Evolutionary conservation across 441 rosid species (phyloP).

Genomic region (Breynia disticha): DNA sequence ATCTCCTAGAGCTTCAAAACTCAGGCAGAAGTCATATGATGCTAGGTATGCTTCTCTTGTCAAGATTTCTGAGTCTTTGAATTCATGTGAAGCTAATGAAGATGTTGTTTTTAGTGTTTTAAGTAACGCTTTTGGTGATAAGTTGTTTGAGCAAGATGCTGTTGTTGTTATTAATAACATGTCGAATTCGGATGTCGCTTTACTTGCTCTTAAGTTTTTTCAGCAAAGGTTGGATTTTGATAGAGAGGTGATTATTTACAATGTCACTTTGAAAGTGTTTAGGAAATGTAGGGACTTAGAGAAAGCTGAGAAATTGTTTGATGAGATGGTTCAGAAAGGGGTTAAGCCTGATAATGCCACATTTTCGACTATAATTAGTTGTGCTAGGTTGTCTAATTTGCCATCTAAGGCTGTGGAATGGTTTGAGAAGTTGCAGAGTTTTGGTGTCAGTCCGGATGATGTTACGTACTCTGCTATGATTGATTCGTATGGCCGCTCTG

Average conservation of each 20-base stretch:
- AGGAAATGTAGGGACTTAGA: slow-evolving; percentile 57
- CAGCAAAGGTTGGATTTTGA: slow-evolving; percentile 28
- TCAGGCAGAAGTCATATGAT: slow-evolving; percentile 46
- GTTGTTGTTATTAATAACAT: slow-evolving; percentile 70
- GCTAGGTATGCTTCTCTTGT: slow-evolving; percentile 63
- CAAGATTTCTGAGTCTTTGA: slow-evolving; percentile 46
- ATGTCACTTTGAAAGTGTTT: slow-evolving; percentile 69
- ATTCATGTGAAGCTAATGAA: slow-evolving; percentile 34
- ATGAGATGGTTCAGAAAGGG: slow-evolving; percentile 61
- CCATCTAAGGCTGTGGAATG: slow-evolving; percentile 66
- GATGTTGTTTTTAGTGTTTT: slow-evolving; percentile 31
- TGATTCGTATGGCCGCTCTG: slow-evolving; percentile 70
- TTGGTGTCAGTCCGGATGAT: slow-evolving; percentile 61
- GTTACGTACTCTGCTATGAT: slow-evolving; percentile 61
- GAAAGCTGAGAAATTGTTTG: slow-evolving; percentile 63
- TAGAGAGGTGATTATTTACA: slow-evolving; percentile 55
- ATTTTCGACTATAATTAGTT: slow-evolving; percentile 65
- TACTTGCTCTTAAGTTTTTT: slow-evolving; percentile 44
- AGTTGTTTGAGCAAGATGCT: slow-evolving; percentile 61
- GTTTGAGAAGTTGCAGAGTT: slow-evolving; percentile 76
- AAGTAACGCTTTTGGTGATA: slow-evolving; percentile 34
- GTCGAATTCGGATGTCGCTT: slow-evolving; percentile 55
- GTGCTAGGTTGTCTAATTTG: slow-evolving; percentile 50
- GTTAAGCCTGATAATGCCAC: slow-evolving; percentile 68
- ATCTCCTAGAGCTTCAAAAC: slow-evolving; percentile 62